Base-by-base conservation (phyloP, 202 grass and related monocot species). In the Dendrocalamus latiflorus region DNA sequence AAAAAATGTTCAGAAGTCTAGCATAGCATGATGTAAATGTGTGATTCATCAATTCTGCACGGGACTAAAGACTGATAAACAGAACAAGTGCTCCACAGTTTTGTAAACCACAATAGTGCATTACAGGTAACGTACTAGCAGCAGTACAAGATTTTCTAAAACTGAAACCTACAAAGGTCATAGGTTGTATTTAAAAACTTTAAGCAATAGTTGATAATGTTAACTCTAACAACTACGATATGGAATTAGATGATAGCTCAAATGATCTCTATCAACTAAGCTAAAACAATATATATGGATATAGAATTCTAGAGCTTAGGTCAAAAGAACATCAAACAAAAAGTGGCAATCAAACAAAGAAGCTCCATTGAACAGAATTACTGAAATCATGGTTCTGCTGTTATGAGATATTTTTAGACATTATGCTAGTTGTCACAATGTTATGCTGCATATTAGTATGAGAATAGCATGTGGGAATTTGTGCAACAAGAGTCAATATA, bases 1-100 rank as follows among this genome's bases (percentile, higher is more conserved):
- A 6, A 36, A 78, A 69, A 53, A 78, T 6, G 5, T 37, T 90
- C 9, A 90, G 41, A 79, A 86, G 63, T 65, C 5, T 28, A 17
- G 68, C 14, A 68, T 82, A 77, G 14, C 4, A 74, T 61, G 36
- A 55, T 81, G n/a, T 22, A 77, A 78, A 65, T 38, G 65, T 76
- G 18, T 69, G 38, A 37, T 74, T 75, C 65, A 75, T 83, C 34
- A 77, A 65, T 58, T 76, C 49, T 70, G 3, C 12, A 67, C 11
- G 25, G 20, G 48, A 60, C 43, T 30, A 62, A 38, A 68, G 36
- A 16, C 4, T 77, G 45, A 87, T 68, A 44, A 48, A 24, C 9
- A 30, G 16, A 51, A 41, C 36, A 30, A 43, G 7, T 51, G 34
- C 17, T 44, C 58, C 21, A 73, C n/a, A 18, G 53, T 47, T 30